A percentile compares a stretch with the other conserved stretches of the same genome.
Conservation (phyloP, 495 filamentous ascomycete species). For the Daldinia concentrica region DNA sequence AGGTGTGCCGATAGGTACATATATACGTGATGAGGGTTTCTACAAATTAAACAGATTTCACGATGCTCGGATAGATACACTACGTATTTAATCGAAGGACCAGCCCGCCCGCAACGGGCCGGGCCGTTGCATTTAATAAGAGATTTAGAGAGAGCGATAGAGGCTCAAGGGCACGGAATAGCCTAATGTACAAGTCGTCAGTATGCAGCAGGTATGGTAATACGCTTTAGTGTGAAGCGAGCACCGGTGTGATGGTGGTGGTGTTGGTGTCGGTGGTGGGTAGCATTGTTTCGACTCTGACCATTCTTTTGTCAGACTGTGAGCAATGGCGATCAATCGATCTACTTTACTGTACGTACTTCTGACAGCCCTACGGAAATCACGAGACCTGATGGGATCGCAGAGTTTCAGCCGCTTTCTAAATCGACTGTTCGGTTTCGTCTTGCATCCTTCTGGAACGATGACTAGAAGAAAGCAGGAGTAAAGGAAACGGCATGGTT, state of each 20-base stretch:
- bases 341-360: conserved; percentile 29
- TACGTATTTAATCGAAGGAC: background rate
- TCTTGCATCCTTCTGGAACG: conserved; percentile 34
- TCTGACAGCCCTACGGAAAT: conserved; percentile 39
- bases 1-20: conserved; percentile 23
- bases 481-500: conserved; percentile 8
- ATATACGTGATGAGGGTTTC: background rate
- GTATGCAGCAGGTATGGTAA: conserved; percentile 25
- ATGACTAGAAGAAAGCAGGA: conserved; percentile 4
- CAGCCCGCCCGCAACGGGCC: conserved; percentile 26
- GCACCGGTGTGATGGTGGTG: conserved; percentile 7
- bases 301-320: conserved; percentile 19
- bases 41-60: background rate
- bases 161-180: conserved; percentile 19
- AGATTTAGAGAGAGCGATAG: conserved; percentile 12
- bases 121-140: conserved; percentile 18
- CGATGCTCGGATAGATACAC: conserved; percentile 12
- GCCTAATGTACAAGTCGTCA: conserved; percentile 27
- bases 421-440: conserved; percentile 16
- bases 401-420: conserved; percentile 33
- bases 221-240: conserved; percentile 33
- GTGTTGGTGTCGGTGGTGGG: conserved; percentile 20
- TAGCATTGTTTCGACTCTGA: conserved; percentile 22
- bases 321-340: conserved; percentile 38
- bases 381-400: conserved; percentile 22